These are phyloP conservation scores for Oehlia diaphana DNA, from an alignment of 192 early-diverging fungal genomes.

Conservation along the genomic window DNA sequence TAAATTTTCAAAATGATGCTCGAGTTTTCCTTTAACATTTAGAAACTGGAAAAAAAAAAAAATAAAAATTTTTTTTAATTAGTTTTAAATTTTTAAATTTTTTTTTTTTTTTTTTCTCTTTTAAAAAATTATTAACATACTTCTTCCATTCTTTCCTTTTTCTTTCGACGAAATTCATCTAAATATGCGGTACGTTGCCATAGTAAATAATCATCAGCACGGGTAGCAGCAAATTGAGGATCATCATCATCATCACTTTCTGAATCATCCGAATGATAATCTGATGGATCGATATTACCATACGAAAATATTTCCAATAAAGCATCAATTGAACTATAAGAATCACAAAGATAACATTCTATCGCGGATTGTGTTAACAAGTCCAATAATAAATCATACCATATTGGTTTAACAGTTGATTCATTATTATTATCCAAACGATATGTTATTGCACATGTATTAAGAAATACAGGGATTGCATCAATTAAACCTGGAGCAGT, in stretches of 20 bases:
- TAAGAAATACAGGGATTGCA: conserved; percentile 8
- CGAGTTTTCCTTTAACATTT: conserved; percentile 20
- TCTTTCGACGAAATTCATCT: conserved; percentile 18
- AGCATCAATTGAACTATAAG: conserved; percentile 13
- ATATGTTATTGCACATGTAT: not conserved
- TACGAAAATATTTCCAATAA: conserved; percentile 17
- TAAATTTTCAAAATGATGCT: conserved; percentile 7
- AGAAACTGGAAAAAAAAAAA: not conserved
- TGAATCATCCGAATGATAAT: conserved; percentile 14
- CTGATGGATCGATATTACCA: conserved; percentile 7
- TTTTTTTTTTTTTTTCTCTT: no score
- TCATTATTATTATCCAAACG: not conserved
- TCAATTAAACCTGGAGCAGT: conserved; percentile 10
- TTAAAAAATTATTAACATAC: not conserved
- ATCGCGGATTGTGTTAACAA: conserved; percentile 5
- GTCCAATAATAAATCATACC: conserved; percentile 16
- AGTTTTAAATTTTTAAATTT: no score
- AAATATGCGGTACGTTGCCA: conserved; percentile 7
- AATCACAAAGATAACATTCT: conserved; percentile 17
- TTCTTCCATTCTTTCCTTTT: conserved; percentile 13
- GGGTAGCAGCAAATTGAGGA: conserved; percentile 1
- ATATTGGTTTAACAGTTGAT: not conserved
- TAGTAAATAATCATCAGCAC: conserved; percentile 12
- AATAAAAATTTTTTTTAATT: no score
- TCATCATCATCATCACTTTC: conserved; percentile 15